phyloP scores from a whole-genome alignment of 2,329 filamentous ascomycete species.

The Pyricularia grisea region DNA sequence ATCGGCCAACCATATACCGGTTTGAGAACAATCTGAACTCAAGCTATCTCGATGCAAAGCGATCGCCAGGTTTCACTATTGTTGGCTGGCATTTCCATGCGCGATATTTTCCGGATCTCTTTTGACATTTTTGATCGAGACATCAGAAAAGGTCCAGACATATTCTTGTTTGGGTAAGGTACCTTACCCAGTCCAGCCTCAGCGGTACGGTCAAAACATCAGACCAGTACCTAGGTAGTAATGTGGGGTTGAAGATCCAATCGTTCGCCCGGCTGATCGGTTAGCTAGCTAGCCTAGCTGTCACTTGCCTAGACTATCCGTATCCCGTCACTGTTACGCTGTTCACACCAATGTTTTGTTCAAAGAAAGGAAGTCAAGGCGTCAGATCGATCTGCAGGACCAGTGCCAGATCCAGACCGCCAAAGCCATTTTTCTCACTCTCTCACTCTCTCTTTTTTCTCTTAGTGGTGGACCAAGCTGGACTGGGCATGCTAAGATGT shows the following conservation, averaged over 20 bases:
- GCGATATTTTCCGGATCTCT: not conserved
- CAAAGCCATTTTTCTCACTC: too few species aligned
- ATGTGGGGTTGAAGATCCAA: not conserved
- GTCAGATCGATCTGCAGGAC: not conserved
- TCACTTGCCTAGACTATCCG: not conserved
- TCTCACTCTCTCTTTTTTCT: too few species aligned
- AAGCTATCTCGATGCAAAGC: not conserved
- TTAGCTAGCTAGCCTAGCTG: not conserved
- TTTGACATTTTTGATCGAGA: not conserved
- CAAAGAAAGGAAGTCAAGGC: not conserved
- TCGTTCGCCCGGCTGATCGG: not conserved
- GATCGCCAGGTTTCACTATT: not conserved
- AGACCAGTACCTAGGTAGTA: not conserved
- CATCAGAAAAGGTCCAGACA: not conserved
- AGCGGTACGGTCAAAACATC: not conserved
- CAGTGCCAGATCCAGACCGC: not conserved
- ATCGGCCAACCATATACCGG: not conserved
- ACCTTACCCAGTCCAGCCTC: not conserved
- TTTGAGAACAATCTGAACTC: not conserved
- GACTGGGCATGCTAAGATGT: not conserved
- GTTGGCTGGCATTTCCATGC: not conserved
- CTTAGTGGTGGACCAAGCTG: not conserved
- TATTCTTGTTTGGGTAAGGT: too few species aligned
- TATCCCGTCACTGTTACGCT: not conserved
- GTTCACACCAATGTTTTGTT: not conserved